phyloP scores from a whole-genome alignment of 129 eudicot species.

The Chrysanthemum seticuspe region DNA sequence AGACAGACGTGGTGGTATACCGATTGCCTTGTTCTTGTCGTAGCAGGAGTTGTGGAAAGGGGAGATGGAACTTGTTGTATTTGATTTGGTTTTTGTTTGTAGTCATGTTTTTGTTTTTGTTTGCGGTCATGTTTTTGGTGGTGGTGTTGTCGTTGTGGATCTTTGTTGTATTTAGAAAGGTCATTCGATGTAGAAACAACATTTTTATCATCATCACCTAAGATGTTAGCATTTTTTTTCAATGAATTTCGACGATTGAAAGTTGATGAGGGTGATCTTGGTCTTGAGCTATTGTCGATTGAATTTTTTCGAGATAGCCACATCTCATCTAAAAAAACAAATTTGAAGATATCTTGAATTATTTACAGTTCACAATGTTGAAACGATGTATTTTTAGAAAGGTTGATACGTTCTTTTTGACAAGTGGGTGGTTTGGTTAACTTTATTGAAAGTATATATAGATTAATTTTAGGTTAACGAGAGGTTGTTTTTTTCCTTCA shows the following conservation, averaged over 20 bases:
- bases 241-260: not conserved
- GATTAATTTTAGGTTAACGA: too few relatives aligned
- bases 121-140: not conserved
- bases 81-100: not conserved
- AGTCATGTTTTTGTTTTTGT: not conserved
- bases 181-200: not conserved
- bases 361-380: too few relatives aligned
- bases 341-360: too few relatives aligned
- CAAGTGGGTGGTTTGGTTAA: too few relatives aligned
- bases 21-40: constrained; percentile 27
- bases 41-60: constrained; percentile 12
- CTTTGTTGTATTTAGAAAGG: not conserved
- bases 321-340: not conserved
- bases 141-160: not conserved
- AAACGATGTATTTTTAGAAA: too few relatives aligned
- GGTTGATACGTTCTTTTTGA: too few relatives aligned
- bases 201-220: not conserved
- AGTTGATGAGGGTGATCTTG: not conserved
- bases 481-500: too few relatives aligned
- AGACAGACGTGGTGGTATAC: constrained; percentile 73
- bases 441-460: too few relatives aligned
- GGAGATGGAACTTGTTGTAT: constrained; percentile 5
- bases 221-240: not conserved
- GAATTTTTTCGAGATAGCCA: not conserved
- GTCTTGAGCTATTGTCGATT: not conserved